Evolutionary conservation across 2,329 filamentous ascomycete species (phyloP).

Genomic region (Dissoconium aciculare): DNA sequence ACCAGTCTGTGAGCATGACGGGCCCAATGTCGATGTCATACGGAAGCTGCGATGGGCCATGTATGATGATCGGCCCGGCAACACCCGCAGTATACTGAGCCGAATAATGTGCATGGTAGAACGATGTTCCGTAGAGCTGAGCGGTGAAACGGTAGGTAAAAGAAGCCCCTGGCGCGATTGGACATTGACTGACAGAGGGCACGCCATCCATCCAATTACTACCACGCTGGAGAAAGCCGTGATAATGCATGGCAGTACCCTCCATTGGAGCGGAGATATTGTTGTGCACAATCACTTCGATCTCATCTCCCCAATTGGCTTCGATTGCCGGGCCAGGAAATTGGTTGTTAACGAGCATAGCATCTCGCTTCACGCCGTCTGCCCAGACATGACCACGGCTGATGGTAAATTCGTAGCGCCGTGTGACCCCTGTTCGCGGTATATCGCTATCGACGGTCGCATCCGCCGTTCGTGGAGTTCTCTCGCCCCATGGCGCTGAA

Average conservation of each 20-base stretch:
- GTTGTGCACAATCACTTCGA: constrained; percentile 25
- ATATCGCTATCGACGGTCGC: constrained; percentile 15
- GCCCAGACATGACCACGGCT: constrained; percentile 11
- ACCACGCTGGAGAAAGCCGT: constrained; percentile 24
- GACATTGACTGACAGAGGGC: constrained; percentile 26
- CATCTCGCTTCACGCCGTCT: constrained; percentile 15
- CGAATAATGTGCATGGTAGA: constrained; percentile 27
- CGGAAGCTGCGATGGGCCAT: constrained; percentile 15
- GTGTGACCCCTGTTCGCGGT: constrained; percentile 18
- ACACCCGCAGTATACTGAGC: constrained; percentile 19
- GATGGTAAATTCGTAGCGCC: constrained; percentile 18
- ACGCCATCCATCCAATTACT: constrained; percentile 28
- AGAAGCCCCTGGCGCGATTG: constrained; percentile 26
- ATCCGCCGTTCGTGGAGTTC: constrained; percentile 14
- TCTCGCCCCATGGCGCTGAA: constrained; percentile 15
- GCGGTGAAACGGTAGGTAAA: constrained; percentile 28
- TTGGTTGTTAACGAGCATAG: constrained; percentile 14
- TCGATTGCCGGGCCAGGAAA: constrained; percentile 17
- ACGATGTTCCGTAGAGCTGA: constrained; percentile 21
- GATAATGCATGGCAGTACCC: constrained; percentile 29
- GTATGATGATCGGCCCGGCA: constrained; percentile 19
- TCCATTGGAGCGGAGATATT: constrained; percentile 18
- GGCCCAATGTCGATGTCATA: constrained; percentile 22
- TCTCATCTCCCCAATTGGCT: constrained; percentile 28
- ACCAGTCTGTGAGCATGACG: constrained; percentile 21